A percentile compares a stretch with the other conserved stretches of the same genome.
Conservation (phyloP, 1,139 yeast species). For the Maudiozyma humilis region DNA sequence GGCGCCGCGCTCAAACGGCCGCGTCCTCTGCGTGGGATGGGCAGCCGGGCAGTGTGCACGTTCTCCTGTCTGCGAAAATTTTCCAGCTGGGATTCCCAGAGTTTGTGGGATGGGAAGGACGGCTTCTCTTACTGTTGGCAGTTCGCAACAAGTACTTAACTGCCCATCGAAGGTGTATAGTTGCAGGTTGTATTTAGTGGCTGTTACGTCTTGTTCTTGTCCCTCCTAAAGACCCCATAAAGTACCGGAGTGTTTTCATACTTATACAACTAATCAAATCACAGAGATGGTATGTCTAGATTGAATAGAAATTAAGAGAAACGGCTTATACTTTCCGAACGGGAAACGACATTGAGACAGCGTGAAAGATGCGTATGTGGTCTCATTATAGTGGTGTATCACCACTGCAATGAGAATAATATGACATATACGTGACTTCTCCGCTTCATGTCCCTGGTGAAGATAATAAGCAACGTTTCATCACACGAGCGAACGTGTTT, state of each 20-base stretch:
- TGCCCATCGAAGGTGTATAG: neutral
- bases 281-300: constrained; percentile 93
- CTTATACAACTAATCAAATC: constrained; percentile 36
- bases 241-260: constrained; percentile 75
- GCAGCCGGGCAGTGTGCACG: too few relatives aligned
- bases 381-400: too few relatives aligned
- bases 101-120: too few relatives aligned
- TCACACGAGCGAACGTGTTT: neutral
- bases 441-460: neutral
- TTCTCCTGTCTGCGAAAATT: neutral
- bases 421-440: neutral
- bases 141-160: neutral
- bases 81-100: neutral
- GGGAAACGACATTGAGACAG: too few relatives aligned
- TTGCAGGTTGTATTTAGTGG: neutral
- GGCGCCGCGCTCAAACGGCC: too few relatives aligned
- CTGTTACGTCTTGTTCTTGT: neutral
- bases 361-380: too few relatives aligned
- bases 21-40: too few relatives aligned
- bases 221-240: constrained; percentile 5
- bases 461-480: neutral
- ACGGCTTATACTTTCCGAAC: neutral
- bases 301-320: constrained; percentile 7
- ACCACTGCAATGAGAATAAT: too few relatives aligned
- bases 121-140: too few relatives aligned